Percentiles rank a stretch among this genome's conserved stretches.
These are phyloP conservation scores for Cercospora sojina DNA, from an alignment of 2,329 filamentous ascomycete genomes.

Conservation along the genomic window DNA sequence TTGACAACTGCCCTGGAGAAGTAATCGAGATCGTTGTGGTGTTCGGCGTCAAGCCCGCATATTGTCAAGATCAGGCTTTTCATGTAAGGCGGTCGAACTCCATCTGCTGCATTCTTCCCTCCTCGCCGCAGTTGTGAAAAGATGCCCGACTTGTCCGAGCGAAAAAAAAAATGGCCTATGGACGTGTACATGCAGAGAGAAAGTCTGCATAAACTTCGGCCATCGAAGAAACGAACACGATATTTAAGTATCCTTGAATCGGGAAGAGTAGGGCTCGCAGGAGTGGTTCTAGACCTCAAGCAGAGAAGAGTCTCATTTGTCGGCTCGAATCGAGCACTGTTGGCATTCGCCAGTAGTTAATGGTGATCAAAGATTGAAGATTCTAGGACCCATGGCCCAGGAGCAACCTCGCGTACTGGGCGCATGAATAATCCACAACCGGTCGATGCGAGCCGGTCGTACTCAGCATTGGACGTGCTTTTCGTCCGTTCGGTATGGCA, in stretches of 20 bases:
- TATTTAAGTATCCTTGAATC: neutral
- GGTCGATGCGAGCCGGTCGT: neutral
- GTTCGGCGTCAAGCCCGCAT: neutral
- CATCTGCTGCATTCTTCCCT: neutral
- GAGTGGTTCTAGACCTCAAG: neutral
- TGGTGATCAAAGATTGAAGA: neutral
- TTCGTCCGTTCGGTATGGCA: neutral
- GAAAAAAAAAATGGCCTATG: neutral
- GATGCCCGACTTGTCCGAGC: neutral
- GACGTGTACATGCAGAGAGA: neutral
- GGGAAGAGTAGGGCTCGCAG: neutral
- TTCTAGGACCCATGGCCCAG: neutral
- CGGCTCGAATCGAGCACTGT: neutral
- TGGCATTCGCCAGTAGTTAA: neutral
- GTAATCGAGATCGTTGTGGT: neutral
- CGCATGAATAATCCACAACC: neutral
- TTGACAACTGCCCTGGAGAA: neutral
- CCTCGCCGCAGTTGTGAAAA: neutral
- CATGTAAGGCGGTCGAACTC: neutral
- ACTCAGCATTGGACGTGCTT: neutral
- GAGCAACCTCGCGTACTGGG: neutral
- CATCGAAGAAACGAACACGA: neutral
- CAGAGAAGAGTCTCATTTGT: neutral
- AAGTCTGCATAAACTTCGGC: neutral
- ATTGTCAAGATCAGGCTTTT: neutral